phyloP scores from a whole-genome alignment of 306 rosid species.

The Alnus glutinosa region DNA sequence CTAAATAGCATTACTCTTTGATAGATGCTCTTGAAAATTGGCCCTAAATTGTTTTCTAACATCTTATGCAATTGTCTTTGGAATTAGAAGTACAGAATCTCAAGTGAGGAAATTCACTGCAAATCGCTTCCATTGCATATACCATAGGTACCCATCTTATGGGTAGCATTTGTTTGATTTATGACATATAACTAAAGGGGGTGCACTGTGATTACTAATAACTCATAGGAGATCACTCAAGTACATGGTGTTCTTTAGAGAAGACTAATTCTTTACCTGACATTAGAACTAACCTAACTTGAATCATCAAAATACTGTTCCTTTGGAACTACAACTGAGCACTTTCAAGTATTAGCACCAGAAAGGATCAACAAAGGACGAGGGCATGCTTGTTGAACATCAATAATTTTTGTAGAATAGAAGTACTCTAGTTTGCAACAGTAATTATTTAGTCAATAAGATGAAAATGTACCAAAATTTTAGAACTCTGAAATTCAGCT shows the following conservation, averaged over 20 bases:
- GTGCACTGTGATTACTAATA: not conserved
- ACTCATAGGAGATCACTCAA: not conserved
- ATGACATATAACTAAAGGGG: not conserved
- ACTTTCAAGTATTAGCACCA: not conserved
- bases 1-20: no score
- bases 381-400: no score
- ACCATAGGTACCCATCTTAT: not conserved
- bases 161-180: not conserved
- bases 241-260: not conserved
- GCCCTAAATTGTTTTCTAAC: not conserved
- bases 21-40: not conserved
- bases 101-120: not conserved
- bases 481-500: not conserved
- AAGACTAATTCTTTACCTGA: not conserved
- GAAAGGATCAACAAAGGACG: no score
- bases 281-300: not conserved
- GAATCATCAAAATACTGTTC: not conserved
- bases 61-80: not conserved
- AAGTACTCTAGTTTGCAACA: no score
- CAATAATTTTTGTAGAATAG: no score
- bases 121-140: not conserved
- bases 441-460: no score
- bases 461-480: not conserved
- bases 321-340: not conserved
- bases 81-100: not conserved